Base-by-base conservation (phyloP, 1,284 basidiomycete species). In the Ganoderma multipileum region DNA sequence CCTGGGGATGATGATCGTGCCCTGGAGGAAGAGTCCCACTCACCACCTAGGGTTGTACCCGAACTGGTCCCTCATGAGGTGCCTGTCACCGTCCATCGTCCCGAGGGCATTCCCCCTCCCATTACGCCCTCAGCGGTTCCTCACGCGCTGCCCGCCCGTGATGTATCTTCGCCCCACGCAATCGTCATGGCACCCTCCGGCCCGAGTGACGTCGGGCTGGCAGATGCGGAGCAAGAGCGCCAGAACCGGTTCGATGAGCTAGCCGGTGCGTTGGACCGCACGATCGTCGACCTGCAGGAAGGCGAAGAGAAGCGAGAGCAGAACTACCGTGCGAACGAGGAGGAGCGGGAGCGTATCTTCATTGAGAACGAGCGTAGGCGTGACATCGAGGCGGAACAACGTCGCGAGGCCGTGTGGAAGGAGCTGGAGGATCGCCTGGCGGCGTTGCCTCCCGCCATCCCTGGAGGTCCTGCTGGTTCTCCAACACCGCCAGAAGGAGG, bases 291-390 rank as follows among this genome's bases (percentile, higher is more conserved):
- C 0, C 84, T 88, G 0, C 82, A 85, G 57, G 85, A 87, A 59
- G 86, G 85, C 2, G 92, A 94, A 74, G 83, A 86, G 50, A 81
- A 80, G 61, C 85, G 91, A 14, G 91, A 93, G 69, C 77, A 78
- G 4, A 86, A 88, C 44, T 93, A 91, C 80, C 84, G 86, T 18
- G 81, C 81, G 0, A 85, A 87, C 71, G 92, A 94, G 77, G 87
- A 89, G 12, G 88, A 87, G 64, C 82, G 92, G 20, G 83, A 91
- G 26, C 85, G 81, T 6, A 77, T 89, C 2, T 93, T 93, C 78
- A 73, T 83, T 42, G 86, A 90, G 3, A 83, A 83, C 61, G 89
- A 93, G 73, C 82, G 80, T 1, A 82, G 85, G 44, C 83, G 92
- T 52, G 86, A 87, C 18, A 77, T 82, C 47, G 80, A 82, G 54